phyloP scores from a whole-genome alignment of 2,329 filamentous ascomycete species.

The Ophiostoma ulmi region DNA sequence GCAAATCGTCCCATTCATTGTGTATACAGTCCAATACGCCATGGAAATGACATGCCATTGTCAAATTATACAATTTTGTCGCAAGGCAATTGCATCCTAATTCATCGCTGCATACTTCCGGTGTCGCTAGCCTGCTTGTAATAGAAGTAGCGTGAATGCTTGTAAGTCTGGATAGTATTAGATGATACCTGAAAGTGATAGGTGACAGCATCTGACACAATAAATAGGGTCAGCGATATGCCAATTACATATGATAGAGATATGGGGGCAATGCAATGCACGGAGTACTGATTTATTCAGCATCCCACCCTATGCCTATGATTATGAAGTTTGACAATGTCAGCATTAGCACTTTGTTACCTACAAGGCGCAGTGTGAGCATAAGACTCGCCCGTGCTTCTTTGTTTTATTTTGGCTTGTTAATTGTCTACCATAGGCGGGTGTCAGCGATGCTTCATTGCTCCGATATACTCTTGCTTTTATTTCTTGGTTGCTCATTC shows the following conservation, averaged over 20 bases:
- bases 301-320: not conserved
- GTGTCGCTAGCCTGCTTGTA: not conserved
- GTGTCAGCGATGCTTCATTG: not conserved
- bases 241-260: not conserved
- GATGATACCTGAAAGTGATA: not conserved
- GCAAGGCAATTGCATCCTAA: not conserved
- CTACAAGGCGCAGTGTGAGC: not conserved
- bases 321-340: not conserved
- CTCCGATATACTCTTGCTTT: not conserved
- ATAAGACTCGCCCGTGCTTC: not conserved
- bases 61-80: not conserved
- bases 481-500: not conserved
- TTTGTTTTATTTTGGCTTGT: not conserved
- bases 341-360: not conserved
- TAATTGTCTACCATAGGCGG: not conserved
- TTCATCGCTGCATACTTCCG: not conserved
- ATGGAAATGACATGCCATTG: not conserved
- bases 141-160: not conserved
- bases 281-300: not conserved
- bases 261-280: conserved; percentile 5
- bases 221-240: not conserved
- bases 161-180: not conserved
- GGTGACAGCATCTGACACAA: not conserved
- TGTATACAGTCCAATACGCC: no score
- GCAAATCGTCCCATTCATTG: no score